phyloP scores from a whole-genome alignment of 495 filamentous ascomycete species.

The Aspergillus wentii region DNA sequence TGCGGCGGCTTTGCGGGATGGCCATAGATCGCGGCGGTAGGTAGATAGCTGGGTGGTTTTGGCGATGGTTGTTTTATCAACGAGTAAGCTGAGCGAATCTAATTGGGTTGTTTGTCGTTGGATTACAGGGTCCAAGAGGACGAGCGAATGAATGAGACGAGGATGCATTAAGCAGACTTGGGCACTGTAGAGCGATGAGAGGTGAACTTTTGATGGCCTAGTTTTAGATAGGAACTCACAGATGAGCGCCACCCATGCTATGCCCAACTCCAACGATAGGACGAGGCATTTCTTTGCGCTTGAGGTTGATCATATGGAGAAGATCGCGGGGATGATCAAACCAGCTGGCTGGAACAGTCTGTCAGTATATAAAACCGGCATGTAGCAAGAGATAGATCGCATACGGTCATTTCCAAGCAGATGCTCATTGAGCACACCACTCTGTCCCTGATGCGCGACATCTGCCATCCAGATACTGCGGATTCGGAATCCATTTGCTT shows the following conservation, averaged over 20 bases:
- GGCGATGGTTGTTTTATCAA: constrained; percentile 23
- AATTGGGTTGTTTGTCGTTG: constrained; percentile 46
- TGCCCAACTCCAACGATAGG: constrained; percentile 90
- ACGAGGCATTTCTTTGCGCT: constrained; percentile 76
- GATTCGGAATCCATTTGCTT: constrained; percentile 59
- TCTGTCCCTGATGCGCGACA: constrained; percentile 70
- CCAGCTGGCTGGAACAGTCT: constrained; percentile 65
- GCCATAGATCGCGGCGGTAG: constrained; percentile 68
- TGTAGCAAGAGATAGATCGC: constrained; percentile 8
- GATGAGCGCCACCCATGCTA: constrained; percentile 75
- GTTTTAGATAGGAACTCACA: constrained; percentile 34
- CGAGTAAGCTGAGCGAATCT: constrained; percentile 18
- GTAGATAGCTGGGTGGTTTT: constrained; percentile 50
- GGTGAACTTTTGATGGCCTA: too few relatives aligned
- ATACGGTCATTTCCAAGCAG: constrained; percentile 74
- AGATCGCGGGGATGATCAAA: constrained; percentile 83
- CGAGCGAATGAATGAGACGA: constrained; percentile 67
- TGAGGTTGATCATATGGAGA: constrained; percentile 79
- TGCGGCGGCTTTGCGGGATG: constrained; percentile 55
- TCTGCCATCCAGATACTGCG: constrained; percentile 85
- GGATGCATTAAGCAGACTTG: constrained; percentile 72
- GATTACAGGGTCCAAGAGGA: constrained; percentile 80
- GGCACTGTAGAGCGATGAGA: constrained; percentile 20
- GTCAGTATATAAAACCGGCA: constrained; percentile 3
- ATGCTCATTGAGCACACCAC: constrained; percentile 68